Percentiles rank a stretch among this genome's conserved stretches.
These are phyloP conservation scores for Acephala macrosclerotiorum DNA, from an alignment of 2,329 filamentous ascomycete species.

Conservation along the genomic window DNA sequence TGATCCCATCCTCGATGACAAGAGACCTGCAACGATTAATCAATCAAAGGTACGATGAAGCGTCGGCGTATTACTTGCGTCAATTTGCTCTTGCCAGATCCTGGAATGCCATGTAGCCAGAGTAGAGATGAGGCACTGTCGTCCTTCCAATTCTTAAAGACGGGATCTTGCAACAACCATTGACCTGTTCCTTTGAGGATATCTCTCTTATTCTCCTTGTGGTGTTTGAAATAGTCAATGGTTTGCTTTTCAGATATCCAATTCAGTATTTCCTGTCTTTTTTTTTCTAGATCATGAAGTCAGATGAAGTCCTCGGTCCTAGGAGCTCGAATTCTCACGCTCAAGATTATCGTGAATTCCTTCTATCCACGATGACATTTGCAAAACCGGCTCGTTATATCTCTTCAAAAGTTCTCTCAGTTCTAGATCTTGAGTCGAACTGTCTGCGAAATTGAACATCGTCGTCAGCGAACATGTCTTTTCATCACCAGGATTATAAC, in stretches of 20 bases:
- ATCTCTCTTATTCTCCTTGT: constrained; percentile 20
- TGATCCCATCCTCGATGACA: constrained; percentile 22
- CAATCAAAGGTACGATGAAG: neutral
- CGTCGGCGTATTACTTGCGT: constrained; percentile 22
- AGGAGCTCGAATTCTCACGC: neutral
- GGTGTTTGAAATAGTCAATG: constrained; percentile 17
- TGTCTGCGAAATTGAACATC: neutral
- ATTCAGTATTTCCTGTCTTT: constrained; percentile 18
- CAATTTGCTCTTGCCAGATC: constrained; percentile 46
- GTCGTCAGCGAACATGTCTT: neutral
- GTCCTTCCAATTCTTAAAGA: constrained; percentile 41
- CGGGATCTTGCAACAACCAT: constrained; percentile 36
- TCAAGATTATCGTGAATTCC: neutral
- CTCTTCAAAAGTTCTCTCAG: constrained; percentile 1
- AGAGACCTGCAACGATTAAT: constrained; percentile 1
- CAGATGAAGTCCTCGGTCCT: neutral
- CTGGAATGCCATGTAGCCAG: constrained; percentile 46
- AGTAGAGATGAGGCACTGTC: constrained; percentile 44
- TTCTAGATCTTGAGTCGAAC: neutral
- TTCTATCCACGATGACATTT: neutral
- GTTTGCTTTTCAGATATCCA: constrained; percentile 15
- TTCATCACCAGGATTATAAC: neutral
- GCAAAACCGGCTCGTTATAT: neutral
- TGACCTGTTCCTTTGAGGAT: constrained; percentile 33
- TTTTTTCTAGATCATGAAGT: neutral